Conservation (phyloP, 2,329 filamentous ascomycete species). For the Fusarium cicatricum region DNA sequence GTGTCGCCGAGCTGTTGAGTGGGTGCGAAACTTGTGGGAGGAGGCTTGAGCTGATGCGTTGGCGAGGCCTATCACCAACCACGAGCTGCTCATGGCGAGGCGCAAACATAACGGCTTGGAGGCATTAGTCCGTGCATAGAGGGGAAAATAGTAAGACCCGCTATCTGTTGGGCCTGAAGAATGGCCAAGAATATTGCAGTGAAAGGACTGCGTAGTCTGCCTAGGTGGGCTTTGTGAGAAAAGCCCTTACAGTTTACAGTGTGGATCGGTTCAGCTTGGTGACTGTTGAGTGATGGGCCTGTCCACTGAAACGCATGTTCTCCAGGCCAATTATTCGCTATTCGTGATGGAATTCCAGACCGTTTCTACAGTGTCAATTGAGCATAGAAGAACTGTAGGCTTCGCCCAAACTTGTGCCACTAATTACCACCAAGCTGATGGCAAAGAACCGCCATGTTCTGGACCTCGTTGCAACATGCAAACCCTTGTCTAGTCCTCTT, state of each 20-base stretch:
- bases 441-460: not conserved
- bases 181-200: not conserved
- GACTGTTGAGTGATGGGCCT: not conserved
- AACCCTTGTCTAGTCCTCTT: not conserved
- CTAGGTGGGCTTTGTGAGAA: too few species aligned
- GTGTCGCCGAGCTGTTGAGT: constrained; percentile 1
- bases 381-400: not conserved
- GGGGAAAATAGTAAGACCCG: constrained; percentile 1
- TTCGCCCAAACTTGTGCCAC: not conserved
- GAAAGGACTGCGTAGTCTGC: too few species aligned
- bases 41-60: not conserved
- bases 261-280: not conserved
- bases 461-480: not conserved
- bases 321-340: not conserved
- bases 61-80: not conserved
- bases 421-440: not conserved
- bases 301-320: not conserved
- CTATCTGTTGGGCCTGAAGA: not conserved
- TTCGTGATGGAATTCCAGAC: not conserved
- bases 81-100: not conserved
- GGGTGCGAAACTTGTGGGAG: not conserved
- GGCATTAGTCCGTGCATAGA: not conserved
- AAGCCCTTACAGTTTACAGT: not conserved
- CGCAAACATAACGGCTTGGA: not conserved
- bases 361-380: not conserved